Base-by-base conservation (phyloP, 805 yeast species). In the Hanseniaspora valbyensis region DNA sequence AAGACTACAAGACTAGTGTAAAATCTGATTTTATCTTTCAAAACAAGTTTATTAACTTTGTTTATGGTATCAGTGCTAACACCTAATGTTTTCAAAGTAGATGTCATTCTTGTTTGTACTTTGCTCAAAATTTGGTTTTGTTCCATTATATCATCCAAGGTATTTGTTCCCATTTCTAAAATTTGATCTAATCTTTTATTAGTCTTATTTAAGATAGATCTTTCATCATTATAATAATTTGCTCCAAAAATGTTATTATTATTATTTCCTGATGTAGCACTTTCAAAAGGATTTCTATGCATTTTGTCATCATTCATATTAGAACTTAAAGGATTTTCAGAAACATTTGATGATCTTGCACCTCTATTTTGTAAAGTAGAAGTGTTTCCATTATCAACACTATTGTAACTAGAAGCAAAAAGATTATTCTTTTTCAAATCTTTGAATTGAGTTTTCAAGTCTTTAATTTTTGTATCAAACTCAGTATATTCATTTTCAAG, bases 131-230 rank as follows among this genome's bases (percentile, higher is more conserved):
- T 72, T 58, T 81, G 82, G 63, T 86, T 85, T 62, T 92, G 96
- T 42, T 82, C 88, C 18, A 83, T 82, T 21, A 92, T 70, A 61
- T 89, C 95, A 45, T 84, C 94, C 56, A 87, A 76, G 1, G 95
- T 86, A 44, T 75, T 74, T 54, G 83, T 77, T 2, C 96, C 97
- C 81, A 86, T 83, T 59, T 85, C 96, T 39, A 92, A 64, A 38
- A 92, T 86, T 56, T 85, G 87, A 62, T 92, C 98, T 54, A 92
- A 68, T 61, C 86, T 95, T 50, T 79, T 79, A 38, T 83, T 79
- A 0, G 95, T 88, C 52, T 84, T 70, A 29, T 74, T 73, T 33
- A 83, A 67, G 7, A 77, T 74, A 41, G 75, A 74, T 41, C 73
- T 74, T 59, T 92, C 97, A 55, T 81, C 53, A 44, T 77, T 54